Conservation (phyloP, 805 yeast genomes). For the Osmozyma mogii region DNA sequence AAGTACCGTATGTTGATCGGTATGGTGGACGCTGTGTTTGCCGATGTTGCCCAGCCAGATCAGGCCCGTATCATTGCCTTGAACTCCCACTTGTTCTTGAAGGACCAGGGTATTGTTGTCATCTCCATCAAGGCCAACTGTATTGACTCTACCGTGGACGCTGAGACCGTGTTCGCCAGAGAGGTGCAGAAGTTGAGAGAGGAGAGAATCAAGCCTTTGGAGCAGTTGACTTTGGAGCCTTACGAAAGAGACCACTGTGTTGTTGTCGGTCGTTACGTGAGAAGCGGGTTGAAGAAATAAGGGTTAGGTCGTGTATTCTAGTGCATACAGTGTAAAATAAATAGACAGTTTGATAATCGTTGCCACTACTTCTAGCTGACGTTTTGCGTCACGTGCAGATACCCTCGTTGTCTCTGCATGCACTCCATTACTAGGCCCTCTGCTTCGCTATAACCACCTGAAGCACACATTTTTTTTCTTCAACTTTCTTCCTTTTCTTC, state of each 20-base stretch:
- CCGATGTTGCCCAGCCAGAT: slow-evolving; percentile 99
- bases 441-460: no score
- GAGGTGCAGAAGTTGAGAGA: slow-evolving; percentile 98
- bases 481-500: no score
- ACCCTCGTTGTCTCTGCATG: no score
- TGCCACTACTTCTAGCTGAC: no score
- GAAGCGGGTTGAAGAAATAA: slow-evolving; percentile 66
- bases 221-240: slow-evolving; percentile 98
- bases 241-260: slow-evolving; percentile 99
- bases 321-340: neutral
- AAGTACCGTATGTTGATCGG: slow-evolving; percentile 98
- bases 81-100: slow-evolving; percentile 95
- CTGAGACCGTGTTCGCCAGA: slow-evolving; percentile 98
- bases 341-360: no score
- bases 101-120: slow-evolving; percentile 97
- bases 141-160: slow-evolving; percentile 98
- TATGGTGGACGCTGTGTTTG: slow-evolving; percentile 98
- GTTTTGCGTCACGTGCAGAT: no score
- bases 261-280: slow-evolving; percentile 93
- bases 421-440: no score
- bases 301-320: slow-evolving; percentile 4
- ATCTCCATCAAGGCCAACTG: slow-evolving; percentile 99
- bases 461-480: no score
- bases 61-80: slow-evolving; percentile 99
- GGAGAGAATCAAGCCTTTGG: slow-evolving; percentile 96